phyloP scores from a whole-genome alignment of 495 filamentous ascomycete species.

The Penicillium riverlandense region DNA sequence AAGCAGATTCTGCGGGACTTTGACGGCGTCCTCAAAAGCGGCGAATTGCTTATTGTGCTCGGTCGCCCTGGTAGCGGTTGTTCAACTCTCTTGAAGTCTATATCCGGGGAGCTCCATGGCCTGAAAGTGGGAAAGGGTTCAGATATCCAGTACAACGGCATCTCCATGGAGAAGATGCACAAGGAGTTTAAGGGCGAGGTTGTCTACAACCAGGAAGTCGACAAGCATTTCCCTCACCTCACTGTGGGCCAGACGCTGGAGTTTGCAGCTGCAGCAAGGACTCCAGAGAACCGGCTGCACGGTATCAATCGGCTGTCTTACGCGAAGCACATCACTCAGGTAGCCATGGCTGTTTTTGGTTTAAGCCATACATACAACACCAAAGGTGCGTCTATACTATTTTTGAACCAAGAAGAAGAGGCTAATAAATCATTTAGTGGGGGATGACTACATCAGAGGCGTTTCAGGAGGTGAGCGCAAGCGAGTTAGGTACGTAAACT shows the following conservation, averaged over 20 bases:
- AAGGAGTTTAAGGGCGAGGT: constrained; percentile 58
- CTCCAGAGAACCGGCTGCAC: constrained; percentile 34
- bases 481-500: constrained; percentile 33
- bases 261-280: constrained; percentile 51
- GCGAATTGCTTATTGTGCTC: constrained; percentile 35
- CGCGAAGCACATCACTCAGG: constrained; percentile 43
- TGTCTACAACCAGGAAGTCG: constrained; percentile 56
- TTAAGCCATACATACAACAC: constrained; percentile 51
- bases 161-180: constrained; percentile 45
- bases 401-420: constrained; percentile 3
- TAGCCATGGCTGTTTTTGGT: constrained; percentile 57
- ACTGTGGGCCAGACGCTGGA: constrained; percentile 61
- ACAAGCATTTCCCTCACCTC: constrained; percentile 59
- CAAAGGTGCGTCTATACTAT: constrained; percentile 29
- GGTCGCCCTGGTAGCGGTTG: constrained; percentile 40
- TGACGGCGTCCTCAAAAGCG: constrained; percentile 30
- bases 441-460: constrained; percentile 48
- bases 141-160: constrained; percentile 45
- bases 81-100: constrained; percentile 36
- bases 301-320: constrained; percentile 35
- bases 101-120: constrained; percentile 31
- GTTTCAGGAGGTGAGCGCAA: constrained; percentile 83
- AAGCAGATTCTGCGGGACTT: constrained; percentile 37
- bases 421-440: constrained; percentile 33
- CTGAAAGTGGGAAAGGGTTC: constrained; percentile 34